Percentiles rank a stretch among this genome's conserved stretches.
phyloP scores from a whole-genome alignment of 1,284 basidiomycete genomes.

The Cystobasidiaceae sp. region DNA sequence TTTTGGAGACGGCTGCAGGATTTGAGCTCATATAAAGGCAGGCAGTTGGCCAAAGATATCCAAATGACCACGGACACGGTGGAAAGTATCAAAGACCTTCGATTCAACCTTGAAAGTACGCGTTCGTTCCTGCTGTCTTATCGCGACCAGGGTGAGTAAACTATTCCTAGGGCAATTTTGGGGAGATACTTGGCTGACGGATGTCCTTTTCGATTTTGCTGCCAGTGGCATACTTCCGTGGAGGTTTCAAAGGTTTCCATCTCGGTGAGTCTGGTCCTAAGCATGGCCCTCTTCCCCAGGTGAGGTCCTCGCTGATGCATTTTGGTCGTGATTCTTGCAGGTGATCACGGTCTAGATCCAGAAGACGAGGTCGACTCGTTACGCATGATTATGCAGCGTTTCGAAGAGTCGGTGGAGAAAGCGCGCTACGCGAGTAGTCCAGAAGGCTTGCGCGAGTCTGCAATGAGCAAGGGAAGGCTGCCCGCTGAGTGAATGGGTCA shows the following conservation, averaged over 20 bases:
- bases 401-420: constrained; percentile 33
- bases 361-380: constrained; percentile 39
- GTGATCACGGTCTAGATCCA: constrained; percentile 36
- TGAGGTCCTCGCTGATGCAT: too few relatives aligned
- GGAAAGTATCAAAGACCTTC: constrained; percentile 27
- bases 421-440: constrained; percentile 24
- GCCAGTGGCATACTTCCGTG: constrained; percentile 28
- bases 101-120: constrained; percentile 36
- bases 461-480: background rate
- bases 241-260: constrained; percentile 39
- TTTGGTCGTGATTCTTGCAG: too few relatives aligned
- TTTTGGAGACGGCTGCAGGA: constrained; percentile 29
- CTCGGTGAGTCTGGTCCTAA: too few relatives aligned
- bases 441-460: background rate
- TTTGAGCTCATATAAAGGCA: constrained; percentile 32
- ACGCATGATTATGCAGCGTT: constrained; percentile 37
- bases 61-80: constrained; percentile 37
- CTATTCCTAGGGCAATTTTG: constrained; percentile 9
- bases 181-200: background rate
- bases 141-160: constrained; percentile 31
- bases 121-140: constrained; percentile 34
- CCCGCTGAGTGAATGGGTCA: background rate
- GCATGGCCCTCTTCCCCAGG: too few relatives aligned
- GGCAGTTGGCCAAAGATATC: constrained; percentile 37
- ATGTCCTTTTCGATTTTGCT: background rate